Evolutionary conservation across 2,329 filamentous ascomycete genomes (phyloP).

Genomic region (Dryadomyces quercivorus): DNA sequence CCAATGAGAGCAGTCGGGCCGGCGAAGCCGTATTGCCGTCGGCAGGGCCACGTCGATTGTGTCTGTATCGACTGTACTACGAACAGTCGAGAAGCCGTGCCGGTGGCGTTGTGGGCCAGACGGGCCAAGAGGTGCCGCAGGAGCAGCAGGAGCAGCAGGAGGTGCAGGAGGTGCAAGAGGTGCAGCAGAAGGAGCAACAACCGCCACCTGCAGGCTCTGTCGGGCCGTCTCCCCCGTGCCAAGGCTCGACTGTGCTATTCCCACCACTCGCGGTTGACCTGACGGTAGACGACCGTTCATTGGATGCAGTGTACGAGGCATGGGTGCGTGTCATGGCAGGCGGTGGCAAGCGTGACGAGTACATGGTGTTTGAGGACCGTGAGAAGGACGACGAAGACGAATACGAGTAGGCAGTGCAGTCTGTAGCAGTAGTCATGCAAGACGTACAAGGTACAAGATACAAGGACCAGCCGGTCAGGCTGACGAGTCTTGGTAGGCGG

Average conservation of each 20-base stretch:
- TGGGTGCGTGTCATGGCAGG: conserved; percentile 52
- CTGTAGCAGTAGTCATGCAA: background rate
- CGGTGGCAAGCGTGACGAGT: conserved; percentile 27
- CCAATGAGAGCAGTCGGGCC: conserved; percentile 17
- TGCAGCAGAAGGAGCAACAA: background rate
- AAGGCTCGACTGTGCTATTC: conserved; percentile 36
- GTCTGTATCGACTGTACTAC: conserved; percentile 43
- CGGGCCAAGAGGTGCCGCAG: background rate
- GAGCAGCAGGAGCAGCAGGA: background rate
- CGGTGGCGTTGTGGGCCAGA: conserved; percentile 1
- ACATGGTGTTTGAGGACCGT: conserved; percentile 70
- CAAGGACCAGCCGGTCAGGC: too few relatives aligned
- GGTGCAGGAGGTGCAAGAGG: conserved; percentile 1
- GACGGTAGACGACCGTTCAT: conserved; percentile 58
- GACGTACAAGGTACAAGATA: too few relatives aligned
- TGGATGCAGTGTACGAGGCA: conserved; percentile 54
- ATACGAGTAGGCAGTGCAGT: background rate
- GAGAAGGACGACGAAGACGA: conserved; percentile 27
- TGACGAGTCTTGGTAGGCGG: too few relatives aligned
- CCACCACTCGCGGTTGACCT: conserved; percentile 50
- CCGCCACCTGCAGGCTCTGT: conserved; percentile 14
- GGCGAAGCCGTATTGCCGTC: conserved; percentile 9
- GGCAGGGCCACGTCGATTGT: conserved; percentile 10
- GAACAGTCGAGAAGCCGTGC: conserved; percentile 30
- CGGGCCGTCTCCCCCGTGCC: conserved; percentile 14